Conservation (phyloP, 2,329 filamentous ascomycete species). For the Cladorrhinum sp. region DNA sequence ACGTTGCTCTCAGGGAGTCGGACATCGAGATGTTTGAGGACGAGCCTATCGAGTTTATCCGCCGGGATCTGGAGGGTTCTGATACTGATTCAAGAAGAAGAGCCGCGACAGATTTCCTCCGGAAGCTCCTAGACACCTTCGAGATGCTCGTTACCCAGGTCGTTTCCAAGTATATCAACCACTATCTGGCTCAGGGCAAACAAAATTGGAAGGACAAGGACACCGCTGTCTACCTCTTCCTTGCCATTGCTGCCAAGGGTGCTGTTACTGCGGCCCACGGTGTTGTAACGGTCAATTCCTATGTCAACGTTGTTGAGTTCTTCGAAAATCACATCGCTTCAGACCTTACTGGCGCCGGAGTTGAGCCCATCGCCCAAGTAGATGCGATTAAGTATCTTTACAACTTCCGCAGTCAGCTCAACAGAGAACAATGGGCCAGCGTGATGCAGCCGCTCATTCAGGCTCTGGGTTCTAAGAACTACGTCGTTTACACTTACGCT, state of each 20-base stretch:
- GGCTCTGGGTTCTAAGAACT: constrained; percentile 84
- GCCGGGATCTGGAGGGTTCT: constrained; percentile 90
- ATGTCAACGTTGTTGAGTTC: constrained; percentile 88
- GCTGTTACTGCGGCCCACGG: constrained; percentile 82
- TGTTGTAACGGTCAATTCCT: constrained; percentile 83
- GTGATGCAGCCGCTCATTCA: constrained; percentile 88
- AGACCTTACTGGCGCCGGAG: constrained; percentile 72
- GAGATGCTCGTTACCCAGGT: constrained; percentile 80
- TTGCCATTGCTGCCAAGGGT: constrained; percentile 90
- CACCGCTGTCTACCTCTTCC: constrained; percentile 94
- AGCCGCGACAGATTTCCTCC: constrained; percentile 91
- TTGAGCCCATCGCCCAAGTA: constrained; percentile 86
- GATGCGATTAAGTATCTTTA: constrained; percentile 98
- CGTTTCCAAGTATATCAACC: constrained; percentile 82
- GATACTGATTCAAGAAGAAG: constrained; percentile 90
- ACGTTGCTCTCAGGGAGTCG: constrained; percentile 85
- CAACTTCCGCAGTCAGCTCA: constrained; percentile 91
- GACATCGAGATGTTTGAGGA: constrained; percentile 97
- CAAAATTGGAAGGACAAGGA: constrained; percentile 96
- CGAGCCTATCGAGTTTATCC: constrained; percentile 97
- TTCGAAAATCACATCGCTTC: constrained; percentile 89
- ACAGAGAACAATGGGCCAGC: constrained; percentile 85
- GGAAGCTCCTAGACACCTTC: constrained; percentile 84
- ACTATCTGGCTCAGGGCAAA: constrained; percentile 78
- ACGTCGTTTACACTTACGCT: constrained; percentile 96